A percentile compares a stretch with the other conserved stretches of the same genome.
These are phyloP conservation scores for Daldinia caldariorum DNA, from an alignment of 495 filamentous ascomycete genomes.

Conservation along the genomic window DNA sequence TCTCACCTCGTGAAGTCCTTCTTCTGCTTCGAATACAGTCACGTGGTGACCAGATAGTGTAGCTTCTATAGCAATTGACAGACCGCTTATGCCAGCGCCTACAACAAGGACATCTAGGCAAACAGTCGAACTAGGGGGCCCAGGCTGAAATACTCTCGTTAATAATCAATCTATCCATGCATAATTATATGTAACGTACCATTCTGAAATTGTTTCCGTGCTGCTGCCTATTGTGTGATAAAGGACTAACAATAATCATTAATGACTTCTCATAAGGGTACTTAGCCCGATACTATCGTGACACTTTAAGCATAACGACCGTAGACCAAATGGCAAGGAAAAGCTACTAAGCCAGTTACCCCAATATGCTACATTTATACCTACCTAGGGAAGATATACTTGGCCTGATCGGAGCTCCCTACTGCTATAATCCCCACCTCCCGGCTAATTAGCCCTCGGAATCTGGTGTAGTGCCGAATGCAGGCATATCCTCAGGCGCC, in stretches of 20 bases:
- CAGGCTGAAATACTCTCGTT: slow-evolving; percentile 3
- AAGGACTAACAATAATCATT: background rate
- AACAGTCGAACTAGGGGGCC: background rate
- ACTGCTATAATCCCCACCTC: slow-evolving; percentile 8
- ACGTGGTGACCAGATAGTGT: slow-evolving; percentile 44
- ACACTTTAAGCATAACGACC: too few relatives aligned
- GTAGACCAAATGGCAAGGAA: too few relatives aligned
- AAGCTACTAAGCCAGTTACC: too few relatives aligned
- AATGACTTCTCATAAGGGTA: background rate
- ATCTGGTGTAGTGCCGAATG: background rate
- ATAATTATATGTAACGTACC: slow-evolving; percentile 4
- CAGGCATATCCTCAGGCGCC: background rate
- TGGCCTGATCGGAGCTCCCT: too few relatives aligned
- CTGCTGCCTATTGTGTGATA: background rate
- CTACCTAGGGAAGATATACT: too few relatives aligned
- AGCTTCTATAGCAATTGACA: slow-evolving; percentile 61
- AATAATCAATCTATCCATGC: background rate
- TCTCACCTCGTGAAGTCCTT: slow-evolving; percentile 45
- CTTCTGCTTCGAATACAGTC: slow-evolving; percentile 42
- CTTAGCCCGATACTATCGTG: too few relatives aligned
- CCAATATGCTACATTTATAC: too few relatives aligned
- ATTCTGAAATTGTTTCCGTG: slow-evolving; percentile 1
- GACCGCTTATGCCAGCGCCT: slow-evolving; percentile 67
- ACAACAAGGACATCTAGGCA: slow-evolving; percentile 62
- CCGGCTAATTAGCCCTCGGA: slow-evolving; percentile 17